Evolutionary conservation across 768 basidiomycete genomes (phyloP).

Genomic region (Lactarius deliciosus): DNA sequence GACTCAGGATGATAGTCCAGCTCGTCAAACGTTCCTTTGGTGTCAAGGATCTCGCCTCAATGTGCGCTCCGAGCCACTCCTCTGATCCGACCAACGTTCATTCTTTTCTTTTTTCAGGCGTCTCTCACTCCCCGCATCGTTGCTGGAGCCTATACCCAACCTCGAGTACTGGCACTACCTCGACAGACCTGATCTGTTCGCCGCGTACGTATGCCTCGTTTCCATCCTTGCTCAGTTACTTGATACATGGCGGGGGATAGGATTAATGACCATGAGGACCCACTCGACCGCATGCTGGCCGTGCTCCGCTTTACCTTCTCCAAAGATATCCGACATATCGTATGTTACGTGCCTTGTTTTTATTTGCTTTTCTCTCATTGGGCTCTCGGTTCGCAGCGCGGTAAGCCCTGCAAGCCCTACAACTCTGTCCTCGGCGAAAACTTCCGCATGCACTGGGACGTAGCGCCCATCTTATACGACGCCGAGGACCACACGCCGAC

Average conservation of each 20-base stretch:
- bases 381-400: slow-evolving; percentile 51
- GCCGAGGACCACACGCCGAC: slow-evolving; percentile 48
- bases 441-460: slow-evolving; percentile 86
- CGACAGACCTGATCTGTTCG: slow-evolving; percentile 88
- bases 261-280: slow-evolving; percentile 88
- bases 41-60: slow-evolving; percentile 92
- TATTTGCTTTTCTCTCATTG: slow-evolving; percentile 4
- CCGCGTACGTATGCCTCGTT: slow-evolving; percentile 60
- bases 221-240: slow-evolving; percentile 2
- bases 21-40: slow-evolving; percentile 90
- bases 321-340: slow-evolving; percentile 92
- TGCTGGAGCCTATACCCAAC: slow-evolving; percentile 93
- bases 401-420: slow-evolving; percentile 92
- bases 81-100: slow-evolving; percentile 12
- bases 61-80: slow-evolving; percentile 52
- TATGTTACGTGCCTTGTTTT: slow-evolving; percentile 40
- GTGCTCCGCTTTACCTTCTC: slow-evolving; percentile 85
- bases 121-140: slow-evolving; percentile 86
- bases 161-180: slow-evolving; percentile 96
- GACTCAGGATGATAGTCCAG: slow-evolving; percentile 90
- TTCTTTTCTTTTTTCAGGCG: slow-evolving; percentile 53
- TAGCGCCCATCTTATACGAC: slow-evolving; percentile 59
- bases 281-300: slow-evolving; percentile 95
- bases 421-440: slow-evolving; percentile 87
- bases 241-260: slow-evolving; percentile 42